Base-by-base conservation (phyloP, 202 grass and related monocot genomes). In the Eragrostis tef region DNA sequence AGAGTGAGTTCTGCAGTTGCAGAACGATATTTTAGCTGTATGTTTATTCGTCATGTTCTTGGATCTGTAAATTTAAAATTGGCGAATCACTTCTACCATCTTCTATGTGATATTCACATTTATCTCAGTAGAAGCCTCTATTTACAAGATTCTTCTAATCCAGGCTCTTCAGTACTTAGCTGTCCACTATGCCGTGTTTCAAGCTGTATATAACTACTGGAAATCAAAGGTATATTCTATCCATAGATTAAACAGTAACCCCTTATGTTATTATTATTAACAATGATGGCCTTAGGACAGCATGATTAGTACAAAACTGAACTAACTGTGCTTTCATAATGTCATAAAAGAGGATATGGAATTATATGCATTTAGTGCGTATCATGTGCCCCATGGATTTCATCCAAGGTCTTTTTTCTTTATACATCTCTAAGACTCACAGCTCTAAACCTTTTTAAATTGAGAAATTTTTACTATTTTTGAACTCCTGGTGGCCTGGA, bases 131-230 rank as follows among this genome's bases (percentile, higher is more conserved):
- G 14, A 31, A 64, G 15, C 15, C 49, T 77, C 49, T 80, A 24
- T 29, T 70, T 62, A 78, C 29, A 49, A 51, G 15, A 41, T 88
- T 13, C 64, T 45, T 74, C 43, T 67, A 83, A 65, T 82, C 17
- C 92, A 94, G 89, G 84, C 87, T 85, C 83, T 95, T 72, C 90
- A 93, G 73, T 89, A 87, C 65, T 67, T 91, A 22, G 90, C 87
- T 85, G 86, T 95, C 60, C 74, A 87, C n/a, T 89, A 78, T 82
- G 81, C 78, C n/a, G 48, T 93, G 80, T 86, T 91, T 63, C 90
- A 93, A 62, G 88, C 87, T 88, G 87, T 99, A 83, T 99, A 95
- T 93, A 95, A 85, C 72, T 95, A 90, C 78, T 99, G 96, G 96
- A 93, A 91, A 93, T 64, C 78, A 60, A 99, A 99, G 96, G 96